Evolutionary conservation across 2,329 filamentous ascomycete species (phyloP), one percentile per base, ranked within the genome.

Genomic region (Capronia americana): DNA sequence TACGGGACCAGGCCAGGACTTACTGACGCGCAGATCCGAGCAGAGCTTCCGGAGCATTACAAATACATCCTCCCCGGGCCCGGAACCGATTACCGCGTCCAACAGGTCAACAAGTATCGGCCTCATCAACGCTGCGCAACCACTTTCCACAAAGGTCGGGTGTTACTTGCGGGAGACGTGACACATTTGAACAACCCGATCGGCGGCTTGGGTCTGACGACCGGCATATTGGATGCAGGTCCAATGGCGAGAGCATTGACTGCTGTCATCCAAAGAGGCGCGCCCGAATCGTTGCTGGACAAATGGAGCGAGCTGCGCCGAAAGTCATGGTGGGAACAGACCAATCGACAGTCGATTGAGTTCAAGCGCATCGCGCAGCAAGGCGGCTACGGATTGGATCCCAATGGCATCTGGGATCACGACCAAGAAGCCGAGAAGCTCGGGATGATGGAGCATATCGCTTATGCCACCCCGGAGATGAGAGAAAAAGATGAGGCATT

Each of bases 141-240:
- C 2, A 55, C 55, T 17, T 61, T 57, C 26, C 53, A 56, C 10
- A 48, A 55, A 20, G 66, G 66, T 12, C 32, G 60, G 2, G 34
- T 64, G 2, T 28, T 69, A 10, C 58, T 69, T 30, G 64, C 50
- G 3, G 65, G 67, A 14, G 67, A 69, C 48, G 65, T 65, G 11
- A 60, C 59, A 24, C 65, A 67, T 41, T 53, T 66, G 14, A 84
- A 82, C 71, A 84, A 84, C 72, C 81, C 66, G 0, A 83, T 83
- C 75, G 87, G 87, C 53, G 87, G 87, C 0, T 78, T 89, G 11
- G 87, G 87, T 1, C 83, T 89, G 60, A 88, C 86, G 0, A 86
- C 86, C 3, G 87, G 87, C 0, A 85, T 90, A 61, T 84, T 86
- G 14, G 87, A 89, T 70, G 82, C 87, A 1, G 86, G 85, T 11